phyloP scores from a whole-genome alignment of 176 grass and related monocot genomes.

The Carex pumila region DNA sequence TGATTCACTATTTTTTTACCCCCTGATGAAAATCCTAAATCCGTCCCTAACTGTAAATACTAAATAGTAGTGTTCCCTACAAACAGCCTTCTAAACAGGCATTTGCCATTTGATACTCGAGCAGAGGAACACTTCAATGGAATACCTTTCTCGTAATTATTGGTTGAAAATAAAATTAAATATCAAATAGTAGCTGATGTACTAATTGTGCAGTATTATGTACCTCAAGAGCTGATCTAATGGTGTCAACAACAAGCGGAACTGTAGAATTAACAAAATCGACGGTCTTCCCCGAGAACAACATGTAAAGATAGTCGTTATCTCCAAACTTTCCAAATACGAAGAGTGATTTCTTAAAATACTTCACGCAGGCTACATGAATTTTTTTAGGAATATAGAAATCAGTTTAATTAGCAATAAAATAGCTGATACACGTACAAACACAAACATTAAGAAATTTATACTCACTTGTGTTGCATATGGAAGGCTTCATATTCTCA shows the following conservation, averaged over 20 bases:
- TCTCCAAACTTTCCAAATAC: slow-evolving; percentile 30
- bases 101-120: background rate
- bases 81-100: background rate
- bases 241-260: slow-evolving; percentile 16
- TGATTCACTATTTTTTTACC: no score
- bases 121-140: no score
- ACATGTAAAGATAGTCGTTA: slow-evolving; percentile 26
- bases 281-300: background rate
- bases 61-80: no score
- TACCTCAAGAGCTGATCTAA: slow-evolving; percentile 32
- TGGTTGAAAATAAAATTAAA: background rate
- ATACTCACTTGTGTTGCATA: slow-evolving; percentile 28
- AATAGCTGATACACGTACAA: background rate
- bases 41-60: no score
- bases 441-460: background rate
- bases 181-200: background rate
- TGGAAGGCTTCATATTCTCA: slow-evolving; percentile 31
- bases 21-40: no score
- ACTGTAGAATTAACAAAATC: slow-evolving; percentile 14
- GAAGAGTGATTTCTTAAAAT: slow-evolving; percentile 30
- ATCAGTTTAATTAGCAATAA: background rate
- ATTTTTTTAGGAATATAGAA: background rate
- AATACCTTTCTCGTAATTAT: no score
- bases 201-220: background rate
- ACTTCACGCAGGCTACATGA: slow-evolving; percentile 13